Evolutionary conservation across 192 early-diverging fungal genomes (phyloP), one percentile per base, ranked within the genome.

Genomic region (Umbelopsis sp.): DNA sequence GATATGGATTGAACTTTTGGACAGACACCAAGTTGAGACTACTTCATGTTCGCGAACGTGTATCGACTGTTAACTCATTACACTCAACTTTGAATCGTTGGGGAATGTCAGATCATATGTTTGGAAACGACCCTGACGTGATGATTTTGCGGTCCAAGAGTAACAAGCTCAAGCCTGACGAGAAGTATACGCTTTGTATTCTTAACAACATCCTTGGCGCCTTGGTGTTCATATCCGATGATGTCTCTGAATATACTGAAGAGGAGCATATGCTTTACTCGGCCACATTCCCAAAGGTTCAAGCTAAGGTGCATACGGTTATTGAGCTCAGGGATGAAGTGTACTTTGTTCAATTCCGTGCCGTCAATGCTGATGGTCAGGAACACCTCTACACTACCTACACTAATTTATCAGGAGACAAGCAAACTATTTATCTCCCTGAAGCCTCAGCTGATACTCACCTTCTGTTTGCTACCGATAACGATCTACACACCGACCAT

Each of bases 111-210:
- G 78, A 74, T 12, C 74, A 80, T 34, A 79, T 83, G 72, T 86
- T 83, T 79, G 84, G 84, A 14, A 86, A 83, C 32, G 84, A 86
- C 52, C 82, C 84, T 21, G 84, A 86, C 34, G 84, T 86, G 29
- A 79, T 77, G 59, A 82, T 86, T n/a, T 56, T 86, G 29, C 80
- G 84, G 1, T 75, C 70, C 49, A 74, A 75, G 71, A 75, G 76
- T 2, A 83, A 82, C 72, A 78, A 81, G 26, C 51, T 86, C 20
- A 82, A 56, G 29, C 31, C 65, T 16, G 67, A 71, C 20, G 82
- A 86, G 52, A 79, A 75, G 22, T 70, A 78, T 31, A 83, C 84
- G 0, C 52, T 86, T 17, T 78, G 80, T 68, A 50, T 81, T 0
- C 49, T 86, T 41, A 86, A 86, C 52, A 83, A 86, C 62, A 56